A percentile compares a stretch with the other conserved stretches of the same genome.
phyloP scores from a whole-genome alignment of 1,284 basidiomycete genomes.

The Ustilago trichophora region DNA sequence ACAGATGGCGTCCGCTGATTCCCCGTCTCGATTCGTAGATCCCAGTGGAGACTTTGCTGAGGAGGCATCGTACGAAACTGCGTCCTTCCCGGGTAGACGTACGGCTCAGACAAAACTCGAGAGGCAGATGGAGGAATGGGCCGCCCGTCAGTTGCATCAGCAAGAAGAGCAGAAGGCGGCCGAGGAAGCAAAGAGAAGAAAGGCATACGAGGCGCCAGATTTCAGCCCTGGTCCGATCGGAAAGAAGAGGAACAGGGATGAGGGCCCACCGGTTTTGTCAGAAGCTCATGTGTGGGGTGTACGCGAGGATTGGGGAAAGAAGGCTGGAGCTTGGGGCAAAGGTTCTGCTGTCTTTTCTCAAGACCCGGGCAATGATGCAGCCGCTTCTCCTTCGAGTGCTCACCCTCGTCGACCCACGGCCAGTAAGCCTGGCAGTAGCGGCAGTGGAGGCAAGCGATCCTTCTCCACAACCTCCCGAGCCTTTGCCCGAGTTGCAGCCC shows the following conservation, averaged over 20 bases:
- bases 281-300: constrained; percentile 58
- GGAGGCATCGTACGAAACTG: constrained; percentile 41
- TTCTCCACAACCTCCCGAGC: constrained; percentile 2
- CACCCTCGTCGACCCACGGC: no score
- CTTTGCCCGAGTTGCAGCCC: not conserved
- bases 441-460: not conserved
- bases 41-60: constrained; percentile 42
- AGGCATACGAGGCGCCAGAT: constrained; percentile 13
- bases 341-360: constrained; percentile 69
- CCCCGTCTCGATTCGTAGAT: constrained; percentile 14
- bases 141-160: not conserved
- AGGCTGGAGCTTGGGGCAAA: constrained; percentile 69
- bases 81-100: constrained; percentile 26
- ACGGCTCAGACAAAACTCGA: constrained; percentile 21
- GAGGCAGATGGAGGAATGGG: constrained; percentile 17
- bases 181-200: not conserved
- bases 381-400: no score
- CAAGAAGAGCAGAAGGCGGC: not conserved
- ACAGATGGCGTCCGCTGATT: constrained; percentile 1
- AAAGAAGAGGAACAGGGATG: constrained; percentile 19
- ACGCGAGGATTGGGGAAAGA: constrained; percentile 72
- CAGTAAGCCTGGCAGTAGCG: no score
- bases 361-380: not conserved
- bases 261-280: constrained; percentile 47
- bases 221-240: constrained; percentile 34